Evolutionary conservation across 2,329 filamentous ascomycete genomes (phyloP).

Genomic region (Talaromyces sp.): DNA sequence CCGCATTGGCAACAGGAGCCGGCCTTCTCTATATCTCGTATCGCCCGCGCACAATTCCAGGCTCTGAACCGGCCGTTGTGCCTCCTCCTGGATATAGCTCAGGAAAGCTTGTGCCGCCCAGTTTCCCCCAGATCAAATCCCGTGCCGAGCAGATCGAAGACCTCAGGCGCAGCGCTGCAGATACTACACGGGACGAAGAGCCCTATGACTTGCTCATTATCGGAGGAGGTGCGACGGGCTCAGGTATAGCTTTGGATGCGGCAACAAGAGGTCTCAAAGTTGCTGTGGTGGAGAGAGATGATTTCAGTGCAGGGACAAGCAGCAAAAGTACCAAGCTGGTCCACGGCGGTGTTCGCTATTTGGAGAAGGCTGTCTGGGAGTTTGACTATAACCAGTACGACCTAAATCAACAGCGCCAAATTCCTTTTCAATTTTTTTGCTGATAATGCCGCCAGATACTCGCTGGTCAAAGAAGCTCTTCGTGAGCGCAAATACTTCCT

Average conservation of each 20-base stretch:
- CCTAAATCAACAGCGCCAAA: neutral
- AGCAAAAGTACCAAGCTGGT: slow-evolving; percentile 86
- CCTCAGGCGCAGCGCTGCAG: slow-evolving; percentile 39
- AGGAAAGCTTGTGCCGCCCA: slow-evolving; percentile 52
- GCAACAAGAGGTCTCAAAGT: slow-evolving; percentile 74
- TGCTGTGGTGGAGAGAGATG: slow-evolving; percentile 74
- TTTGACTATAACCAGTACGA: slow-evolving; percentile 72
- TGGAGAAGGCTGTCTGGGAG: slow-evolving; percentile 83
- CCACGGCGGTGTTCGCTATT: slow-evolving; percentile 76
- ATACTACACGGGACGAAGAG: slow-evolving; percentile 30
- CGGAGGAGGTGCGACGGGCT: slow-evolving; percentile 72
- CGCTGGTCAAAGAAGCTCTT: slow-evolving; percentile 74
- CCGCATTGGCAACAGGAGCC: slow-evolving; percentile 49
- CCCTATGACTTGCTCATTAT: slow-evolving; percentile 75
- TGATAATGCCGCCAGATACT: slow-evolving; percentile 39
- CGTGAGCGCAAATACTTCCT: slow-evolving; percentile 79
- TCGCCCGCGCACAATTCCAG: slow-evolving; percentile 60
- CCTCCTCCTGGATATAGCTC: slow-evolving; percentile 59
- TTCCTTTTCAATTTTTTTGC: neutral
- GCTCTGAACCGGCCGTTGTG: slow-evolving; percentile 56
- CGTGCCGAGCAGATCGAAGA: slow-evolving; percentile 49
- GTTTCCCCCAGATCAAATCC: slow-evolving; percentile 47
- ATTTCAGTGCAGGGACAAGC: slow-evolving; percentile 76
- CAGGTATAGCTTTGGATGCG: slow-evolving; percentile 76
- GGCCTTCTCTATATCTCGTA: slow-evolving; percentile 58